Evolutionary conservation across 2,329 filamentous ascomycete species (phyloP), one percentile per base, ranked within the genome.

Genomic region (Chaetomiaceae sp.): DNA sequence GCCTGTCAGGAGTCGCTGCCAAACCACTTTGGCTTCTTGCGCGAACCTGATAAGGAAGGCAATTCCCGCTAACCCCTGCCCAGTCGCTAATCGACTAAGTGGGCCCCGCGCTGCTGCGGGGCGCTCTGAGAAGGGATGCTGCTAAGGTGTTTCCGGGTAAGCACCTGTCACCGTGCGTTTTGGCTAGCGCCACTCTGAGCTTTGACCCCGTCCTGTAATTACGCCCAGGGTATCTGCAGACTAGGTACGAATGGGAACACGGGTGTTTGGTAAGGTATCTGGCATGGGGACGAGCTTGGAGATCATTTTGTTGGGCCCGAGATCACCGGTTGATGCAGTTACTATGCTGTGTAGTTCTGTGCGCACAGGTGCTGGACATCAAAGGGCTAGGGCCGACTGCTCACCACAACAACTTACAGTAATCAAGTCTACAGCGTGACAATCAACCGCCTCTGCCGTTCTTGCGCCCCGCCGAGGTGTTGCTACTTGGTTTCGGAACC

Each of bases 371-470:
- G n/a, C n/a, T n/a, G n/a, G n/a, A n/a, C n/a, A n/a, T n/a, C n/a
- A n/a, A n/a, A n/a, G n/a, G n/a, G n/a, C n/a, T n/a, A n/a, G n/a
- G n/a, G n/a, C n/a, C n/a, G n/a, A n/a, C n/a, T n/a, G n/a, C n/a
- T n/a, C n/a, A n/a, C n/a, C n/a, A n/a, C n/a, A n/a, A n/a, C n/a
- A n/a, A n/a, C n/a, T n/a, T n/a, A n/a, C n/a, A n/a, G n/a, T n/a
- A n/a, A n/a, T n/a, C n/a, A n/a, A n/a, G n/a, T n/a, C n/a, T n/a
- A n/a, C n/a, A n/a, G n/a, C n/a, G n/a, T n/a, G n/a, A n/a, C n/a
- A n/a, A n/a, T n/a, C n/a, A n/a, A n/a, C 32, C 18, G n/a, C 48
- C 53, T 21, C 53, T 55, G 48, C 43, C 30, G 44, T 48, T 45
- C 48, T 30, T 43, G 33, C 41, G 29, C 29, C 36, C 40, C 16